Evolutionary conservation across 1,284 basidiomycete genomes (phyloP).

Genomic region (Tilletia walkeri): DNA sequence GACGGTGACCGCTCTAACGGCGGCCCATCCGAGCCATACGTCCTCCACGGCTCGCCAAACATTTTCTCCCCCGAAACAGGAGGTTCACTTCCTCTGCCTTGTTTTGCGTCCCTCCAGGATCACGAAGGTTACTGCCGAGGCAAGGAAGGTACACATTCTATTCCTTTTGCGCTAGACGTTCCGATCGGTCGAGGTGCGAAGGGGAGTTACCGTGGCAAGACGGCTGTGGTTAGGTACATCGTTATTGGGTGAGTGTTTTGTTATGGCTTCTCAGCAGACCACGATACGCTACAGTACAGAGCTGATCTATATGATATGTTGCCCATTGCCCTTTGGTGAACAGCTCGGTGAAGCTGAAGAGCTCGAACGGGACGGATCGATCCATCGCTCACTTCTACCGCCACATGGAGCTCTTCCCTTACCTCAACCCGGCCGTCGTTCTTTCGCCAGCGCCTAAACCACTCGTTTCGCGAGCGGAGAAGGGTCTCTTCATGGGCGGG

Average conservation of each 20-base stretch:
- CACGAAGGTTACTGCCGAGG: slow-evolving; percentile 67
- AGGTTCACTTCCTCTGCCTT: slow-evolving; percentile 60
- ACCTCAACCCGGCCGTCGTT: slow-evolving; percentile 67
- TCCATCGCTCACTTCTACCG: slow-evolving; percentile 92
- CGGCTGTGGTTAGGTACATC: slow-evolving; percentile 75
- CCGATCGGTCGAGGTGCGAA: slow-evolving; percentile 71
- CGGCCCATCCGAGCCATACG: slow-evolving; percentile 48
- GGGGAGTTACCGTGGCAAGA: slow-evolving; percentile 66
- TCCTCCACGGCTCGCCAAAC: slow-evolving; percentile 46
- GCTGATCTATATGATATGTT: slow-evolving; percentile 3
- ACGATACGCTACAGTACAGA: background rate
- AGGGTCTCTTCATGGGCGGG: slow-evolving; percentile 65
- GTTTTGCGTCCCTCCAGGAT: slow-evolving; percentile 60
- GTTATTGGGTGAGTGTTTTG: slow-evolving; percentile 67
- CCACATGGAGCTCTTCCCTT: slow-evolving; percentile 77
- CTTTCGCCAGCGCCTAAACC: slow-evolving; percentile 68
- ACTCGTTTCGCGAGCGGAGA: slow-evolving; percentile 65
- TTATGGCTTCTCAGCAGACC: background rate
- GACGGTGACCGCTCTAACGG: slow-evolving; percentile 43
- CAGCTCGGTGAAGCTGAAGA: slow-evolving; percentile 76
- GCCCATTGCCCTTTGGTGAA: slow-evolving; percentile 31
- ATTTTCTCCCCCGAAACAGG: slow-evolving; percentile 58
- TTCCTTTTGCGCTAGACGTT: slow-evolving; percentile 78
- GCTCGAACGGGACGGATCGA: slow-evolving; percentile 60
- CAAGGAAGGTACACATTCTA: slow-evolving; percentile 65